Evolutionary conservation across 1,284 basidiomycete species (phyloP), one percentile per base, ranked within the genome.

Genomic region (Ceratobasidium sp.): DNA sequence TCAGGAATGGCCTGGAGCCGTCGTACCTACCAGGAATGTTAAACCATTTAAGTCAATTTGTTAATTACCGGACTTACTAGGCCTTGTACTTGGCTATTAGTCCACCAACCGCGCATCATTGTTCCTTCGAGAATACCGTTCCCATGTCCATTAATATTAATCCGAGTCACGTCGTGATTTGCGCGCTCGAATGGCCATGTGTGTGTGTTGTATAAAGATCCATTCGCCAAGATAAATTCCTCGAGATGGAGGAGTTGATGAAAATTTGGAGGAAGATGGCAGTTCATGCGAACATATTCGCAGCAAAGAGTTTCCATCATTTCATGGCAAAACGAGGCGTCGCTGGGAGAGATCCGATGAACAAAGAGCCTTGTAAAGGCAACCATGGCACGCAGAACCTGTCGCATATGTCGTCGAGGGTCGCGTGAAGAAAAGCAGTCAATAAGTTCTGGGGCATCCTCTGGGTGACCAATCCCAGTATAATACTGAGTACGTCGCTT

Each of bases 191-290:
- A 36, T 19, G 14, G 29, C 57, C 57, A 60, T 11, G 41, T n/a
- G 22, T 60, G 57, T 17, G 57, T 60, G 33, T 60, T 60, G 57
- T 60, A 60, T 2, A 41, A 17, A 1, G 15, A 60, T 31, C 57
- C 57, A 60, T 15, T 33, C 31, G 33, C 41, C 1, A 60, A 31
- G 8, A 60, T n/a, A 17, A 33, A 60, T 31, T 60, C 27, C 41
- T 60, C 57, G 36, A 60, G 29, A 33, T 60, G 57, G 17, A 60
- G 33, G 29, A 60, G 31, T n/a, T 60, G 41, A 22, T 60, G 57
- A 41, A 60, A 60, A 31, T 60, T 60, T 31, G 24, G 57, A 60
- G 57, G 15, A 3, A 60, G 15, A 4, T 29, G 57, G 15, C 33
- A 19, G 22, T 60, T 60, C 15, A 36, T 11, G 22, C 8, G 8